These are phyloP conservation scores for Fusarium camptoceras DNA, from an alignment of 2,329 filamentous ascomycete species.

Conservation along the genomic window DNA sequence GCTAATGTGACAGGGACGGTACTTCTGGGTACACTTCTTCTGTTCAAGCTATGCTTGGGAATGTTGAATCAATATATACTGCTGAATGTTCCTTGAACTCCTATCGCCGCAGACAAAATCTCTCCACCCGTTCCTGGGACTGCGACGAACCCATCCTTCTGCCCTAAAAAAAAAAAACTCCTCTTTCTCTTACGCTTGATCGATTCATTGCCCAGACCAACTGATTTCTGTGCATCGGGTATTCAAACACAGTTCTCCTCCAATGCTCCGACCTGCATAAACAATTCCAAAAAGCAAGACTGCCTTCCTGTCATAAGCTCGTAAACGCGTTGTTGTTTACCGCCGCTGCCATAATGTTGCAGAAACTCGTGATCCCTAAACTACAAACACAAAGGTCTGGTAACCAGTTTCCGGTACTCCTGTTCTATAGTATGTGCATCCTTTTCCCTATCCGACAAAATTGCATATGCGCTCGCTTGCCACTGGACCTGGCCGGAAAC, in stretches of 20 bases:
- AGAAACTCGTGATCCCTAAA: constrained; percentile 8
- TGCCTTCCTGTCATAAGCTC: constrained; percentile 20
- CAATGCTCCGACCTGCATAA: constrained; percentile 26
- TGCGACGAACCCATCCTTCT: neutral
- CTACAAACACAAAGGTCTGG: constrained; percentile 29
- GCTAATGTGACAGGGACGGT: neutral
- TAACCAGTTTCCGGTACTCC: constrained; percentile 31
- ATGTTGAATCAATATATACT: constrained; percentile 8
- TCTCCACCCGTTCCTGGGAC: neutral
- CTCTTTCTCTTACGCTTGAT: constrained; percentile 1
- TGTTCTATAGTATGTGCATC: constrained; percentile 38
- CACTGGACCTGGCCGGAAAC: constrained; percentile 20
- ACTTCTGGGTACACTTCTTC: neutral
- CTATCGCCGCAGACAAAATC: neutral
- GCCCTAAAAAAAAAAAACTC: neutral
- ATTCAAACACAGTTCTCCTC: constrained; percentile 31
- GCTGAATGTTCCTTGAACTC: constrained; percentile 18
- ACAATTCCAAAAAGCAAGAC: constrained; percentile 25
- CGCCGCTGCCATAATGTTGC: constrained; percentile 22
- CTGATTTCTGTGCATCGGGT: constrained; percentile 15
- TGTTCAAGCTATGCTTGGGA: neutral
- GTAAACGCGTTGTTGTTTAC: constrained; percentile 31
- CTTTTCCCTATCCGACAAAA: constrained; percentile 30
- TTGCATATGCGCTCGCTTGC: constrained; percentile 33
- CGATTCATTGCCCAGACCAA: neutral